A percentile compares a stretch with the other conserved stretches of the same genome.
phyloP scores from a whole-genome alignment of 495 filamentous ascomycete genomes.

The Bathelium albidoporum region DNA sequence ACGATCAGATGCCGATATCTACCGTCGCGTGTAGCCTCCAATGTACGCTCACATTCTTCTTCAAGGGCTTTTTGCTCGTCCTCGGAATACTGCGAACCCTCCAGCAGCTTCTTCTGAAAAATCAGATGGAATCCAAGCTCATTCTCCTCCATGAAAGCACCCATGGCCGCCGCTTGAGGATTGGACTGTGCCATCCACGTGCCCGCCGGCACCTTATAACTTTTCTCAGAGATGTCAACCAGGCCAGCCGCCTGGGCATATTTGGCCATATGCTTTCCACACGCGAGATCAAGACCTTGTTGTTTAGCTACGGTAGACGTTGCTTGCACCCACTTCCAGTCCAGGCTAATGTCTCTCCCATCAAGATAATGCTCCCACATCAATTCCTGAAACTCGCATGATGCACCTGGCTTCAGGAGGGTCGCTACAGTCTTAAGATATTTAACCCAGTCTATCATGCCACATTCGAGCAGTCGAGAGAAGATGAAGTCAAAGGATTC shows the following conservation, averaged over 20 bases:
- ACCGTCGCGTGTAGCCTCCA: not conserved
- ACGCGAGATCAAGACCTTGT: not conserved
- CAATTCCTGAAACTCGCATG: constrained; percentile 1
- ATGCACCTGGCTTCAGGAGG: not conserved
- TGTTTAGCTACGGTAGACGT: not conserved
- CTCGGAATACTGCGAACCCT: not conserved
- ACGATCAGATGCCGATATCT: not conserved
- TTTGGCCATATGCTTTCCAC: not conserved
- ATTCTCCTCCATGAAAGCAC: not conserved
- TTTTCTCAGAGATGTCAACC: not conserved
- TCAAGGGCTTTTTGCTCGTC: not conserved
- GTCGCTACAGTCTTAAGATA: not conserved
- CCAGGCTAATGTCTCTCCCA: not conserved
- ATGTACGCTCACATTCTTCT: not conserved
- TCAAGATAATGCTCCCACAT: not conserved
- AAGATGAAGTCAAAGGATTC: constrained; percentile 3
- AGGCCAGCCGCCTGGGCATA: not conserved
- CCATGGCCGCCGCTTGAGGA: not conserved
- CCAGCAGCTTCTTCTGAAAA: not conserved
- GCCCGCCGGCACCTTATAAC: not conserved
- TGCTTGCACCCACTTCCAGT: not conserved
- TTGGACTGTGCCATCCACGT: not conserved
- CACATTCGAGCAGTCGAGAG: not conserved
- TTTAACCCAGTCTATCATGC: constrained; percentile 3
- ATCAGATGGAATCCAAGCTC: not conserved